Percentiles rank a stretch among this genome's conserved stretches.
Evolutionary conservation across 1,284 basidiomycete genomes (phyloP).

Genomic region (Hypsizygus ulmarius): DNA sequence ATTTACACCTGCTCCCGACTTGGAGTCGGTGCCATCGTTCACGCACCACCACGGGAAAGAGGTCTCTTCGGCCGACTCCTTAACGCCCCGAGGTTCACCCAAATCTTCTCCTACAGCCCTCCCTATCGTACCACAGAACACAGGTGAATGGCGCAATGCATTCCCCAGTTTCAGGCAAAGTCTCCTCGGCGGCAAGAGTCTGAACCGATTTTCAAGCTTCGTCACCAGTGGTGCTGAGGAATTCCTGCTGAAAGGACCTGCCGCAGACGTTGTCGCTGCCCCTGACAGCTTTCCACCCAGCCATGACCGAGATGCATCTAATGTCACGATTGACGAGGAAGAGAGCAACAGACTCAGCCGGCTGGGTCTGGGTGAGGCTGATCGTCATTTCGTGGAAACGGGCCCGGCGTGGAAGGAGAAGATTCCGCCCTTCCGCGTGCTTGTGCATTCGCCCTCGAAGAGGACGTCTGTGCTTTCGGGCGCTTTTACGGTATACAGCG

Average conservation of each 20-base stretch:
- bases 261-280: conserved; percentile 22
- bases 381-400: conserved; percentile 71
- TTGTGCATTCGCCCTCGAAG: conserved; percentile 80
- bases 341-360: conserved; percentile 33
- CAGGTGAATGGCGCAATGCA: conserved; percentile 62
- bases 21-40: conserved; percentile 35
- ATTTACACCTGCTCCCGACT: conserved; percentile 49
- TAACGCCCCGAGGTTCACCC: conserved; percentile 54
- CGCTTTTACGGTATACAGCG: conserved; percentile 71
- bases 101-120: conserved; percentile 29
- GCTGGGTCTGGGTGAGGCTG: conserved; percentile 50
- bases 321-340: conserved; percentile 35
- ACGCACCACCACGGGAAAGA: conserved; percentile 24
- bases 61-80: conserved; percentile 40
- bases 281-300: background rate
- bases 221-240: conserved; percentile 84
- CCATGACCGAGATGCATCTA: conserved; percentile 25
- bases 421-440: conserved; percentile 66
- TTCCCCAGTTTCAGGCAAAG: conserved; percentile 70
- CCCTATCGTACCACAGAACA: conserved; percentile 65
- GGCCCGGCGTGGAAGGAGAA: conserved; percentile 74
- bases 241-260: conserved; percentile 65
- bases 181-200: conserved; percentile 69
- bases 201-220: conserved; percentile 82
- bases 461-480: conserved; percentile 62